Evolutionary conservation across 2,329 filamentous ascomycete species (phyloP).

Genomic region (Fusarium nelsonii): DNA sequence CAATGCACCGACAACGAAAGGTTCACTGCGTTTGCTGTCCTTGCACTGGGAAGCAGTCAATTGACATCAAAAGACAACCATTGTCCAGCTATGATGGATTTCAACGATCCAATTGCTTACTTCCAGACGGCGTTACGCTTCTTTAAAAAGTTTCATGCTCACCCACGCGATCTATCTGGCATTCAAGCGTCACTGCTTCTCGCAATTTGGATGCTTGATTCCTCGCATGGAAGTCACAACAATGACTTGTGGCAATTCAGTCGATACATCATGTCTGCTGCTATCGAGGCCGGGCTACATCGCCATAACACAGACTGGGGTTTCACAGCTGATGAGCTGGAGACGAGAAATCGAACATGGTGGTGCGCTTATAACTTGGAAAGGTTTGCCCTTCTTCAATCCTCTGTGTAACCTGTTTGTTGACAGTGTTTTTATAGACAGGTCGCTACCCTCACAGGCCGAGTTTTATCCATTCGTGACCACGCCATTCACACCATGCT

Average conservation of each 20-base stretch:
- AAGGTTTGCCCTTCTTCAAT: not conserved
- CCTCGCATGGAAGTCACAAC: constrained; percentile 3
- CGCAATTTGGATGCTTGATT: not conserved
- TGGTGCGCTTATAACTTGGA: constrained; percentile 17
- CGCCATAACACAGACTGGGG: constrained; percentile 11
- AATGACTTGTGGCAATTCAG: constrained; percentile 14
- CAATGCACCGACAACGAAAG: not conserved
- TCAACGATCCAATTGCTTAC: not conserved
- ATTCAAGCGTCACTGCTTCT: not conserved
- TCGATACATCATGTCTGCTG: constrained; percentile 11
- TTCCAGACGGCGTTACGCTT: not conserved
- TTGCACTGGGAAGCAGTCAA: not conserved
- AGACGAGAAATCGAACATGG: constrained; percentile 10
- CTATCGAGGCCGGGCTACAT: not conserved
- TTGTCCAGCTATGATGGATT: not conserved
- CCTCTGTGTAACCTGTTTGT: not conserved
- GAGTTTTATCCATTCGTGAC: not conserved
- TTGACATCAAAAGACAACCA: not conserved
- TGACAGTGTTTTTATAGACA: not conserved
- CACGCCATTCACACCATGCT: not conserved
- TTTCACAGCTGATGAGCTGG: not conserved
- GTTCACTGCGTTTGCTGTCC: not conserved
- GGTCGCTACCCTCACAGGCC: not conserved
- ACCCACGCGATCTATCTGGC: not conserved
- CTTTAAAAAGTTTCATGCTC: not conserved